phyloP scores from a whole-genome alignment of 352 stramenopile species.

The Globisporangium nagaii region DNA sequence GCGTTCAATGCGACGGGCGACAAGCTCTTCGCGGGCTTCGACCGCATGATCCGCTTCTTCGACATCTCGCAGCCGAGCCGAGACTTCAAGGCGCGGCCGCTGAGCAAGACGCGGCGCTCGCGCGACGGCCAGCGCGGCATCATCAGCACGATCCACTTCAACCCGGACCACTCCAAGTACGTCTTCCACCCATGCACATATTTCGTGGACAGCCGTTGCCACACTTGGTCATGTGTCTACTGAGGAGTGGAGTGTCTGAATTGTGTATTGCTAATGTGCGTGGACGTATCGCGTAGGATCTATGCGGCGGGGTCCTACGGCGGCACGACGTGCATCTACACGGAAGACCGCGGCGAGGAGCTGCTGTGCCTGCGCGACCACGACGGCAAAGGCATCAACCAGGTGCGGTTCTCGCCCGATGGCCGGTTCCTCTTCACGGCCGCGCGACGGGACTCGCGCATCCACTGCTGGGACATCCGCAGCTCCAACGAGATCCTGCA shows the following conservation, averaged over 20 bases:
- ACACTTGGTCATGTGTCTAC: not conserved
- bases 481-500: slow-evolving; percentile 58
- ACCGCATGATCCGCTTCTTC: slow-evolving; percentile 81
- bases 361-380: slow-evolving; percentile 58
- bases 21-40: slow-evolving; percentile 84
- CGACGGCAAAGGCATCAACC: slow-evolving; percentile 72
- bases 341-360: slow-evolving; percentile 65
- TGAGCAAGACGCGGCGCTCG: slow-evolving; percentile 62
- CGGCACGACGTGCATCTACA: slow-evolving; percentile 81
- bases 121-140: slow-evolving; percentile 67
- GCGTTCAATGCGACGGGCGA: slow-evolving; percentile 74
- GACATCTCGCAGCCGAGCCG: slow-evolving; percentile 63
- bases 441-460: slow-evolving; percentile 53
- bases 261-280: too few relatives aligned
- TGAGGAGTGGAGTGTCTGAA: too few relatives aligned
- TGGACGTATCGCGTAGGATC: slow-evolving; percentile 30
- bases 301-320: slow-evolving; percentile 85
- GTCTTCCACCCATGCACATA: too few relatives aligned
- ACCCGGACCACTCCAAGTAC: slow-evolving; percentile 71
- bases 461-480: slow-evolving; percentile 88
- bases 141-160: slow-evolving; percentile 77
- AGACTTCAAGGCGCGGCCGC: slow-evolving; percentile 44
- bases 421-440: slow-evolving; percentile 72
- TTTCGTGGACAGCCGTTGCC: too few relatives aligned
- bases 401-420: slow-evolving; percentile 75